These are phyloP conservation scores for Perkinsus chesapeaki DNA, from an alignment of 169 alveolate genomes.

Conservation along the genomic window DNA sequence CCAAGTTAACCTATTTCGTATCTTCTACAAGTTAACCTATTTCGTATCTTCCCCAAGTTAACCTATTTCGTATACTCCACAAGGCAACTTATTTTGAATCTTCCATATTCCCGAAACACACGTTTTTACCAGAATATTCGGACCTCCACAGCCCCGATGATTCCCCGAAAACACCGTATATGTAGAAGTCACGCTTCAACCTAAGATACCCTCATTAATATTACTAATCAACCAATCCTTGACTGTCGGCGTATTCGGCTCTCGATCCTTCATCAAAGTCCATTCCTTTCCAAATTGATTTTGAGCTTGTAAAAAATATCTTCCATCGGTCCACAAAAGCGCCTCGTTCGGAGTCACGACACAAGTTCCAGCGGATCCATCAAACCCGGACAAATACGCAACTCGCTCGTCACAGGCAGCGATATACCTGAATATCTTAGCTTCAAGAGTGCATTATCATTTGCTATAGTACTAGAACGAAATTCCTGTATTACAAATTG, in stretches of 20 bases:
- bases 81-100: no score
- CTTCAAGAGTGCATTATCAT: background rate
- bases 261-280: conserved; percentile 34
- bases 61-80: no score
- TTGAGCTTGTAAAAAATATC: conserved; percentile 48
- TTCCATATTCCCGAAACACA: no score
- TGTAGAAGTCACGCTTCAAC: no score
- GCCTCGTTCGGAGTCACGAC: conserved; percentile 38
- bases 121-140: no score
- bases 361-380: conserved; percentile 49
- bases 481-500: background rate
- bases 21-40: no score
- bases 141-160: no score
- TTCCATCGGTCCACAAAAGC: conserved; percentile 53
- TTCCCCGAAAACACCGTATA: no score
- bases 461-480: background rate
- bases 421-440: background rate
- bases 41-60: no score
- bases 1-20: no score
- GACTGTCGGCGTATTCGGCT: conserved; percentile 29
- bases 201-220: background rate
- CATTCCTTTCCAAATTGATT: conserved; percentile 40
- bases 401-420: conserved; percentile 39
- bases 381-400: conserved; percentile 33
- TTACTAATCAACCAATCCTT: conserved; percentile 17